These are phyloP conservation scores for Vanderwaltozyma yarrowii DNA, from an alignment of 805 yeast species.

Conservation along the genomic window DNA sequence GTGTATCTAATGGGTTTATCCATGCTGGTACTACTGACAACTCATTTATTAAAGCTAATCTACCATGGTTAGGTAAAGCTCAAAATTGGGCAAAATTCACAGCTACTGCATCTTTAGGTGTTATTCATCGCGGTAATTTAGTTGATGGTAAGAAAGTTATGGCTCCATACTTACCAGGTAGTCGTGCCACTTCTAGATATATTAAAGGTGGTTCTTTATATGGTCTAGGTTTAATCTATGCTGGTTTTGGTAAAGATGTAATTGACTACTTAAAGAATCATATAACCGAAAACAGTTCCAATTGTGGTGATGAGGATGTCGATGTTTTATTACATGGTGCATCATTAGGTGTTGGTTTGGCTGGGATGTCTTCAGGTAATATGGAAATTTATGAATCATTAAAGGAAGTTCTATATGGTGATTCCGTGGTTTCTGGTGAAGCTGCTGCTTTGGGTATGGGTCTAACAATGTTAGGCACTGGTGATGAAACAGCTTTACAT, in stretches of 20 bases:
- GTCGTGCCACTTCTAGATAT: constrained; percentile 48
- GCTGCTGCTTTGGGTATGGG: constrained; percentile 98
- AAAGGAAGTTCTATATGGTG: constrained; percentile 74
- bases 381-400: constrained; percentile 68
- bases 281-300: constrained; percentile 49
- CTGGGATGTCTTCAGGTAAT: constrained; percentile 88
- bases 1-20: constrained; percentile 88
- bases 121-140: constrained; percentile 88
- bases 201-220: constrained; percentile 93
- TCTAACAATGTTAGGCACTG: constrained; percentile 87
- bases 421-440: constrained; percentile 89
- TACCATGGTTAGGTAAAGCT: constrained; percentile 97
- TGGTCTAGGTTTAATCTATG: constrained; percentile 88
- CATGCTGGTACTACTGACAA: constrained; percentile 96
- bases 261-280: constrained; percentile 68
- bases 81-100: constrained; percentile 97
- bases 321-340: constrained; percentile 94
- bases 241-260: constrained; percentile 90
- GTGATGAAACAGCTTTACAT: constrained; percentile 50
- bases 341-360: constrained; percentile 87
- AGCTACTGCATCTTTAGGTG: constrained; percentile 97
- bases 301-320: constrained; percentile 54
- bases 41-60: constrained; percentile 76
- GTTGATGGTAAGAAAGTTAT: constrained; percentile 81
- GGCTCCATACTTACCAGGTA: constrained; percentile 85